Evolutionary conservation across 306 rosid species (phyloP), one percentile per base, ranked within the genome.

Genomic region (Abrus pulchellus): DNA sequence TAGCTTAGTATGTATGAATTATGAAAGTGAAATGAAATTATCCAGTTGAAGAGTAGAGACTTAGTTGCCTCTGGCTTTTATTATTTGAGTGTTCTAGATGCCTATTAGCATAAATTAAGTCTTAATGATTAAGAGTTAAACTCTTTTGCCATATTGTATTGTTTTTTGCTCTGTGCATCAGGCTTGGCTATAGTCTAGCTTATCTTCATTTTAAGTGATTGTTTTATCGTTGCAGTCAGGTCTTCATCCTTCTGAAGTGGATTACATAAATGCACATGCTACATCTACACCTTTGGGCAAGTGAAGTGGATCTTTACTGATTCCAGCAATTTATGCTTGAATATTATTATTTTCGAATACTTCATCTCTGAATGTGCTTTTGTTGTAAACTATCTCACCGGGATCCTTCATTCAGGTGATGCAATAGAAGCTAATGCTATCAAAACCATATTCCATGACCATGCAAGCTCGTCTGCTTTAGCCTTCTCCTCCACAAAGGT

Each of bases 401-500:
- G 38, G 55, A 70, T 70, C 67, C 43, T 53, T 61, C 67, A 74
- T 77, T 68, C 86, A 93, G 96, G 97, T 50, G 99, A 95, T 86
- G 85, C 90, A 14, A 82, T 90, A 53, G 98, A 95, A 90, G 98
- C 94, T 48, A 90, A 77, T 83, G 98, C 98, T 78, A 95, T 95
- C 74, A 93, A 88, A 89, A 89, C 91, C 47, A 10, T 89, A 33
- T 95, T 91, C 76, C 72, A 80, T 64, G 87, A 82, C 70, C 88
- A 73, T 74, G 93, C 84, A 68, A 72, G 68, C 71, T 90, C 92
- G 2, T 89, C 95, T 82, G 74, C 89, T 87, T 90, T 94, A 79
- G 90, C 94, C 49, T 83, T 93, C 74, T 94, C 97, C 67, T 94
- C 97, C 65, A 90, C 99, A n/a, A 94, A 94, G 97, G 99, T 94